Evolutionary conservation across 176 grass and related monocot species (phyloP), one percentile per base, ranked within the genome.

Genomic region (sorghum (Sorghum bicolor)): DNA sequence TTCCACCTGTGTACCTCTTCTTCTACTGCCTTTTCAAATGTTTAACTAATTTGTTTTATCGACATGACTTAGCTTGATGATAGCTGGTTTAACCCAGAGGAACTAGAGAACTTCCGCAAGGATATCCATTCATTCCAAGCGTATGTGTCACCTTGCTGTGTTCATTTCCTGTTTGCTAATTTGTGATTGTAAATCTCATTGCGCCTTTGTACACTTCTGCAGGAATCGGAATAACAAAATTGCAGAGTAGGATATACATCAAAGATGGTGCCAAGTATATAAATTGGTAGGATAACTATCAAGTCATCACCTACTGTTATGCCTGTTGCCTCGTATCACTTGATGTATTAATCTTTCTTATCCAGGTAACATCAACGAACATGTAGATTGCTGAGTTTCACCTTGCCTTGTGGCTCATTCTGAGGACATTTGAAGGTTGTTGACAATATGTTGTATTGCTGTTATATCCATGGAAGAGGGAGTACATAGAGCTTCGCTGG

Each of bases 61-160:
- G 74, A 16, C 70, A 34, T 82, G 33, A 12, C 20, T 50, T 79
- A 87, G 92, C 66, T 85, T 87, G 86, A 87, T 36, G 86, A 93
- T 83, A 82, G 50, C 74, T 86, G 85, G 91, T 97, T 97, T 73
- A 67, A 87, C 52, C 66, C 64, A 45, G 90, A 92, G 53, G 90
- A 92, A 72, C 84, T 94, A 66, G 80, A 92, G 60, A 97, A 62
- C 72, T 87, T 97, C 67, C 75, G 81, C 61, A 79, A 82, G 66
- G 85, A 88, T 82, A 84, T 97, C 24, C 77, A 90, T 78, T 88
- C 77, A 44, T 91, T 82, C 61, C 84, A 71, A 75, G 84, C 5
- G 92, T 97, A 86, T 50, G 91, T 67, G 67, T 79, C 31, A 76
- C 16, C n/a, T 39, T 39, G 4, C 31, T 33, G 4, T 64, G 25